A percentile compares a stretch with the other conserved stretches of the same genome.
phyloP scores from a whole-genome alignment of 2,329 filamentous ascomycete species.

The Davidsoniella eucalypti region DNA sequence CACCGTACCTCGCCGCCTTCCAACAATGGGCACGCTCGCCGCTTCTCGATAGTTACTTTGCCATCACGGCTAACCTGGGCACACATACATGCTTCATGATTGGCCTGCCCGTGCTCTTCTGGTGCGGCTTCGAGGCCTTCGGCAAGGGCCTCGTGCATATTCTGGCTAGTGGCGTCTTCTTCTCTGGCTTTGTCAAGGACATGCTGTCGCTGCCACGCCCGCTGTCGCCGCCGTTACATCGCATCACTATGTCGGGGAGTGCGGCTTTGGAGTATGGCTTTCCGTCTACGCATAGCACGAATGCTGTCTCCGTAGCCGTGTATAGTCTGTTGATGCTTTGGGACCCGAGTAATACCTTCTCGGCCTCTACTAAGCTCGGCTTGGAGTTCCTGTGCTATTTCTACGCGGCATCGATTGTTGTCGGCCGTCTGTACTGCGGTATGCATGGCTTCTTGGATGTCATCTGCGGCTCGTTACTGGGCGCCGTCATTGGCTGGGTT shows the following conservation, averaged over 20 bases:
- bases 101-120: conserved; percentile 84
- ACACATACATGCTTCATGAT: conserved; percentile 99
- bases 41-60: conserved; percentile 87
- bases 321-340: conserved; percentile 62
- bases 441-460: conserved; percentile 98
- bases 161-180: conserved; percentile 63
- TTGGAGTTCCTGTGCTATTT: conserved; percentile 60
- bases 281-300: conserved; percentile 91
- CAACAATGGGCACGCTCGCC: conserved; percentile 69
- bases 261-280: conserved; percentile 94
- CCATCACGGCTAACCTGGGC: conserved; percentile 85
- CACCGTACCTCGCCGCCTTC: conserved; percentile 76
- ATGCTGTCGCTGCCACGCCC: conserved; percentile 82
- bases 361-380: conserved; percentile 38
- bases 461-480: conserved; percentile 60
- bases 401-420: conserved; percentile 75
- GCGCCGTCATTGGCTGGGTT: conserved; percentile 43
- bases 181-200: conserved; percentile 89
- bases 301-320: conserved; percentile 84
- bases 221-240: conserved; percentile 74
- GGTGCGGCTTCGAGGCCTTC: conserved; percentile 75
- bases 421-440: conserved; percentile 88
- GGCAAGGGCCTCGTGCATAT: conserved; percentile 71
- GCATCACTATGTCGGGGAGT: conserved; percentile 95
- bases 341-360: conserved; percentile 44